Evolutionary conservation across 495 filamentous ascomycete species (phyloP).

Genomic region (Podospora pseudopauciseta): DNA sequence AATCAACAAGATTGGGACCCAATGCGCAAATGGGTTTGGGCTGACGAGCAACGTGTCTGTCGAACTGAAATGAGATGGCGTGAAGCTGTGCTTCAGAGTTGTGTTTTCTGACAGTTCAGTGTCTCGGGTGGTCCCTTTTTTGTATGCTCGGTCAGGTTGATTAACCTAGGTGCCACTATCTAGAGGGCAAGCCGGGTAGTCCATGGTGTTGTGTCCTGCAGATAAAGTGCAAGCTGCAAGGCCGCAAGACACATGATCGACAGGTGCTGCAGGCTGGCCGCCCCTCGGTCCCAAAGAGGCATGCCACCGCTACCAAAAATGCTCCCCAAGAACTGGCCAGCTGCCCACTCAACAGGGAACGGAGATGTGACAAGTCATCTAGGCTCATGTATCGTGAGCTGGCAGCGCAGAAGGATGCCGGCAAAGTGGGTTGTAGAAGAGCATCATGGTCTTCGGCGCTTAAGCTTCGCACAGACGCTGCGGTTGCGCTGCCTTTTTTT

Average conservation of each 20-base stretch:
- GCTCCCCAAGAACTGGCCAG: background rate
- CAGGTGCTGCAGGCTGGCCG: slow-evolving; percentile 27
- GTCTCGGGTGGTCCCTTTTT: slow-evolving; percentile 9
- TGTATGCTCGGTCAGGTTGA: background rate
- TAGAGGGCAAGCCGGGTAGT: background rate
- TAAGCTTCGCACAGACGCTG: background rate
- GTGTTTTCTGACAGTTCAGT: background rate
- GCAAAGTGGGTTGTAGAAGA: background rate
- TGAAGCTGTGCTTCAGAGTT: background rate
- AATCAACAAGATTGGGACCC: background rate
- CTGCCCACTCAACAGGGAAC: background rate
- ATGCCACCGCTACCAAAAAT: background rate
- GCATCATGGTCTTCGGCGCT: background rate
- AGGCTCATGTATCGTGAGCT: background rate
- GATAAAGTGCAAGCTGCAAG: background rate
- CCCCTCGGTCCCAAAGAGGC: slow-evolving; percentile 7
- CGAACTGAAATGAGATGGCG: background rate
- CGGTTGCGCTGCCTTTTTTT: background rate
- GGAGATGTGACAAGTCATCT: background rate
- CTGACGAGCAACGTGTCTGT: background rate
- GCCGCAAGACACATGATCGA: slow-evolving; percentile 29
- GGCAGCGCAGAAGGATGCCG: background rate
- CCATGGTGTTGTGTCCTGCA: background rate
- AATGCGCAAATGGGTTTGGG: background rate
- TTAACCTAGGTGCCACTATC: background rate